A percentile compares a stretch with the other conserved stretches of the same genome.
Evolutionary conservation across 2,329 filamentous ascomycete genomes (phyloP).

Genomic region (Periconia digitata): DNA sequence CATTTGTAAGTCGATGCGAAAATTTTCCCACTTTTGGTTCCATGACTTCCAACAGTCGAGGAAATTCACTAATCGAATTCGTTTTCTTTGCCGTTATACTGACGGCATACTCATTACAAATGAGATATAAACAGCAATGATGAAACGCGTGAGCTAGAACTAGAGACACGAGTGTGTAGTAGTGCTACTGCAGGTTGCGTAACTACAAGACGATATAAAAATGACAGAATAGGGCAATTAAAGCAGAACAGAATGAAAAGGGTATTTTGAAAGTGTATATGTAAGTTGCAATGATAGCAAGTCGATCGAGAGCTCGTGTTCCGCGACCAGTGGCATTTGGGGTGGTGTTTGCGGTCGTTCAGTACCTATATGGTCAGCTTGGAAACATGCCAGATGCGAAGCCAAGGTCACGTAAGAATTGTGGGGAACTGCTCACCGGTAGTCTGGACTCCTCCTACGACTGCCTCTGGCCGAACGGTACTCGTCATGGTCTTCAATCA

Average conservation of each 20-base stretch:
- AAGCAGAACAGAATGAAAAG: background rate
- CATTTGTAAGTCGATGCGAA: too few relatives aligned
- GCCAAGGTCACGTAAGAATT: background rate
- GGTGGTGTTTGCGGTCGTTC: background rate
- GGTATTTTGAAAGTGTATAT: background rate
- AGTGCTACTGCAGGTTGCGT: background rate
- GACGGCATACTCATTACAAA: background rate
- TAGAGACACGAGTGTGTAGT: background rate
- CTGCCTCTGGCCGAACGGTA: slow-evolving; percentile 41
- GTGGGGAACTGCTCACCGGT: background rate
- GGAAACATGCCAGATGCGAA: background rate
- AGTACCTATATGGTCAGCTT: background rate
- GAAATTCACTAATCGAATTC: background rate
- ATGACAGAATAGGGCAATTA: background rate
- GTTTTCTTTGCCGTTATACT: background rate
- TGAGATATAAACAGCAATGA: background rate
- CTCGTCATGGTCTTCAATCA: slow-evolving; percentile 58
- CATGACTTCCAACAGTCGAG: too few relatives aligned
- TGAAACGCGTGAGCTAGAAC: background rate
- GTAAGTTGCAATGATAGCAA: background rate
- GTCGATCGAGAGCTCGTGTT: background rate
- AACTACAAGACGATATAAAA: background rate
- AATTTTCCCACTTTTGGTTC: too few relatives aligned
- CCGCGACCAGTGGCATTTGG: background rate
- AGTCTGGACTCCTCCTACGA: slow-evolving; percentile 22